phyloP scores from a whole-genome alignment of 2,329 filamentous ascomycete genomes.

The Exophiala mesophila region DNA sequence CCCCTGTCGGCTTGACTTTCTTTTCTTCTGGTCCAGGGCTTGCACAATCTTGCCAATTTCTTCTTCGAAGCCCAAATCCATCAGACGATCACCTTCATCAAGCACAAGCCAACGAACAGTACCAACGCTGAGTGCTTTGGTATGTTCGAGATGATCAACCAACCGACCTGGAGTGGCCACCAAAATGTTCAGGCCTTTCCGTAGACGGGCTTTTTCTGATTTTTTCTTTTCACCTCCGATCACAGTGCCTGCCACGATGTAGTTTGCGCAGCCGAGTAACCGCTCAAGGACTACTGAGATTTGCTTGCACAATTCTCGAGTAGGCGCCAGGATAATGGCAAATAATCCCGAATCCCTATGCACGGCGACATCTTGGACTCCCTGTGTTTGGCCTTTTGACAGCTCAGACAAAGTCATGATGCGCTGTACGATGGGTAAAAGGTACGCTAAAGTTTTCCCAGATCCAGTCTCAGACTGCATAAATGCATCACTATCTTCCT shows the following conservation, averaged over 20 bases:
- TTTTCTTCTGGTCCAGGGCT: constrained; percentile 63
- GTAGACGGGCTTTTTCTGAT: constrained; percentile 83
- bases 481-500: constrained; percentile 82
- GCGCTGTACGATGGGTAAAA: constrained; percentile 84
- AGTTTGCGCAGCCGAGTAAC: constrained; percentile 81
- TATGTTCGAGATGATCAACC: constrained; percentile 88
- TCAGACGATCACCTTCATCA: constrained; percentile 94
- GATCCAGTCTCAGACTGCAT: constrained; percentile 96
- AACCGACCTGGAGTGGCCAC: constrained; percentile 91
- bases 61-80: constrained; percentile 96
- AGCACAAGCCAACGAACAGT: constrained; percentile 90
- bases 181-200: constrained; percentile 92
- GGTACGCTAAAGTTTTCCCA: constrained; percentile 94
- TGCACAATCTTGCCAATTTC: constrained; percentile 83
- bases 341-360: constrained; percentile 85
- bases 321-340: constrained; percentile 89
- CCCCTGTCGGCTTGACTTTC: constrained; percentile 56
- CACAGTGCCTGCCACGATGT: constrained; percentile 87
- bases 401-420: constrained; percentile 63
- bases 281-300: constrained; percentile 83
- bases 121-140: constrained; percentile 78
- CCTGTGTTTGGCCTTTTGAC: constrained; percentile 31
- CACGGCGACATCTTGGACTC: constrained; percentile 50
- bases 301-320: constrained; percentile 89
- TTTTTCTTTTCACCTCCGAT: constrained; percentile 69